phyloP scores from a whole-genome alignment of 164 flowering plant species.

The Protea cynaroides region DNA sequence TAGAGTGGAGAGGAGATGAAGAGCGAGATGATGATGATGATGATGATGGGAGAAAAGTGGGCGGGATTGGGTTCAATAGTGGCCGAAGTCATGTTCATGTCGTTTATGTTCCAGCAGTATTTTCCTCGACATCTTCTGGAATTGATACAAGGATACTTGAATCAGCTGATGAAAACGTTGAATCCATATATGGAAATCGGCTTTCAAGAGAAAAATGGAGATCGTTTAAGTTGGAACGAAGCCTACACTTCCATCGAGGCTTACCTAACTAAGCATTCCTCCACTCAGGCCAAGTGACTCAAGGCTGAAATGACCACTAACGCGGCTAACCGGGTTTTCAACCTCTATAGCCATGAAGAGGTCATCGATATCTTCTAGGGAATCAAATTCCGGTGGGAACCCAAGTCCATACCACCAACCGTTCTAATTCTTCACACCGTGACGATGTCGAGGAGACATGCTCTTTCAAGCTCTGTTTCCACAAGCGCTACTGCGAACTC shows the following conservation, averaged over 20 bases:
- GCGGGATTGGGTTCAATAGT: too few relatives aligned
- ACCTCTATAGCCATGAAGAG: conserved; percentile 20
- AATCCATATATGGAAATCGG: conserved; percentile 23
- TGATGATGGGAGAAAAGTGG: conserved; percentile 2
- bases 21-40: too few relatives aligned
- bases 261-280: conserved; percentile 19
- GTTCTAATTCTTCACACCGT: too few relatives aligned
- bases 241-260: conserved; percentile 20
- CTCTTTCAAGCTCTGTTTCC: too few relatives aligned
- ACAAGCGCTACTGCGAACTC: conserved; percentile 18
- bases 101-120: conserved; percentile 15
- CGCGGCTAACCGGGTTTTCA: conserved; percentile 10
- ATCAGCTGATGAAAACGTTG: background rate
- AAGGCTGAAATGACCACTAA: conserved; percentile 21
- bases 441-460: too few relatives aligned
- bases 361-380: conserved; percentile 22
- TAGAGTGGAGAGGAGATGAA: background rate
- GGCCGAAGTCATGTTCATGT: conserved; percentile 13
- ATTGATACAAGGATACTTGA: background rate
- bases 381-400: too few relatives aligned
- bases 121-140: conserved; percentile 6
- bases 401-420: too few relatives aligned
- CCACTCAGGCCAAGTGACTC: conserved; percentile 22
- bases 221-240: too few relatives aligned
- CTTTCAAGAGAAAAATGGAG: conserved; percentile 18